Evolutionary conservation across 164 flowering plant genomes (phyloP).

Genomic region (Echeveria elegans): DNA sequence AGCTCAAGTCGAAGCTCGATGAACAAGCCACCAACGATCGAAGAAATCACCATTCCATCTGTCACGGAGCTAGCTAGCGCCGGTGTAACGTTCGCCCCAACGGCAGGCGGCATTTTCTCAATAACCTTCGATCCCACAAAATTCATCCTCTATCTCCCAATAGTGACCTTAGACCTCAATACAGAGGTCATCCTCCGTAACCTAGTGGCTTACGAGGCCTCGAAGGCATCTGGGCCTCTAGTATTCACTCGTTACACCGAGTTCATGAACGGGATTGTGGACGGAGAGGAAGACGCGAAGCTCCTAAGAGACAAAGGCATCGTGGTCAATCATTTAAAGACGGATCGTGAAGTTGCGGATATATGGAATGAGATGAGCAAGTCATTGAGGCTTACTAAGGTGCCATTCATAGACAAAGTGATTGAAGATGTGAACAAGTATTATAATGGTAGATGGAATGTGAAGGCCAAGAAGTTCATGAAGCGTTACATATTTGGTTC

Average conservation of each 20-base stretch:
- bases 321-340: slow-evolving; percentile 49
- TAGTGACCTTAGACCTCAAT: slow-evolving; percentile 31
- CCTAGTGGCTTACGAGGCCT: slow-evolving; percentile 58
- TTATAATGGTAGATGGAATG: slow-evolving; percentile 39
- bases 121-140: slow-evolving; percentile 25
- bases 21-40: slow-evolving; percentile 28
- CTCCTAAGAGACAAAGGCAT: slow-evolving; percentile 50
- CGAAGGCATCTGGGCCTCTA: slow-evolving; percentile 40
- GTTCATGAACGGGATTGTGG: slow-evolving; percentile 66
- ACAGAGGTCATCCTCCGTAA: slow-evolving; percentile 55
- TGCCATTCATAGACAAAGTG: slow-evolving; percentile 39
- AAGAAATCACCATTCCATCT: slow-evolving; percentile 45
- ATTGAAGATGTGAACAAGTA: slow-evolving; percentile 62
- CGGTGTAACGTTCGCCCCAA: slow-evolving; percentile 27
- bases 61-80: slow-evolving; percentile 25
- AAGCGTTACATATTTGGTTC: slow-evolving; percentile 39
- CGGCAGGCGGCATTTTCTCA: slow-evolving; percentile 19
- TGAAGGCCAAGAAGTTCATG: slow-evolving; percentile 25
- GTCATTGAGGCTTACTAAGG: slow-evolving; percentile 52
- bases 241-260: slow-evolving; percentile 56
- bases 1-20: neutral
- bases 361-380: slow-evolving; percentile 74
- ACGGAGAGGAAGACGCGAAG: slow-evolving; percentile 47
- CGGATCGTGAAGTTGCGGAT: slow-evolving; percentile 48
- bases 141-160: slow-evolving; percentile 28